Base-by-base conservation (phyloP, 2,329 filamentous ascomycete species). In the Monascus ruber region DNA sequence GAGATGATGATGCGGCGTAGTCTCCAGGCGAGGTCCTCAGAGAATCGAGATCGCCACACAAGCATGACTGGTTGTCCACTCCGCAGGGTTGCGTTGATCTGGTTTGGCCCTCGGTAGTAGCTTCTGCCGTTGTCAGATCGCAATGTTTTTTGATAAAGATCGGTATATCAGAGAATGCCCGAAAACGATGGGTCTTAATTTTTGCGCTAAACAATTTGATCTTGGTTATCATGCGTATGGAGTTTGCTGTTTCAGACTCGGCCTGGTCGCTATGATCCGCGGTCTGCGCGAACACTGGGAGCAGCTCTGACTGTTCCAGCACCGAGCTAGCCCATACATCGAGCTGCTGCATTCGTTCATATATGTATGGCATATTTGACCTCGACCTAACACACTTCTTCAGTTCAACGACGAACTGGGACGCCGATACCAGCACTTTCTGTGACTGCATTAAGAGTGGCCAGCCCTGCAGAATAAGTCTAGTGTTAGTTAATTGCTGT, bases 81-180 rank as follows among this genome's bases (percentile, higher is more conserved):
- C 47, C 53, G 17, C 45, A 31, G 8, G 40, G 9, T 36, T 52
- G 48, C 24, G 36, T 39, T 31, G 44, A 37, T 27, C 44, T 40
- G 24, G 29, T 39, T 24, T 35, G 29, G 8, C 37, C 7, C 7
- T 39, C 3, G 36, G 45, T 45, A 34, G 37, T 46, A 36, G 48
- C 41, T 31, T 51, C 53, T 31, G 56, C 53, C n/a, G 57, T 47
- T 26, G 58, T 57, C 10, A 69, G 53, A 41, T 68, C 65, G 45
- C 65, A 69, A 39, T 69, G 65, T 31, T 57, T 60, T 40, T 66
- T 65, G 24, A 66, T 58, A 44, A 69, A 69, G 9, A 68, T 58
- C 1, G 66, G 64, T 7, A 66, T 62, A 40, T 69, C 65, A 11
- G 59, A 63, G 42, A 69, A 69, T 10, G 66, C 66, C 33, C 63